Evolutionary conservation across 176 grass and related monocot species (phyloP), one percentile per base, ranked within the genome.

Genomic region (Triticum dicoccoides): DNA sequence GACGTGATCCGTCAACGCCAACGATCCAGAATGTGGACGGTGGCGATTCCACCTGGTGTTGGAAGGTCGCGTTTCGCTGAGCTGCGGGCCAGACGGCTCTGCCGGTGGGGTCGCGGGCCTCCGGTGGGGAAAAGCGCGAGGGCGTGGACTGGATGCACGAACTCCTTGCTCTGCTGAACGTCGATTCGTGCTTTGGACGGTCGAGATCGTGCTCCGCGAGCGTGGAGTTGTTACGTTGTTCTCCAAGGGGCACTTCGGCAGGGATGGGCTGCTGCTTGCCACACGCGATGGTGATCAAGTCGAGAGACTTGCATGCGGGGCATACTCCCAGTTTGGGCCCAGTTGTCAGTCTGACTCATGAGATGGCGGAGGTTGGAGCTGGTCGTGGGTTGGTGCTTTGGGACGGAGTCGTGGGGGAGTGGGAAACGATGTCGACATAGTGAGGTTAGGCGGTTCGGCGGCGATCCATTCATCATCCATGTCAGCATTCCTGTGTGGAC

Each of bases 361-460:
- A 15, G 21, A 67, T 6, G 10, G 0, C 0, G 3, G 13, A 18
- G 27, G 0, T 14, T 47, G 17, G 15, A 3, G 34, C 25, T 33
- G 70, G 70, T 25, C 39, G n/a, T 23, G 39, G 23, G 70, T 73
- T 71, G 7, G 78, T 25, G 12, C 9, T 14, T 17, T 15, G 2
- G 34, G n/a, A 37, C n/a, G 44, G 77, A 73, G 81, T 63, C 82
- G 81, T 79, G 67, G 10, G 66, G 23, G 0, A 2, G 77, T 25
- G 34, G 76, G 33, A 75, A 89, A 61, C 18, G 69, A 61, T 85
- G 86, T 88, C 80, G 86, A 88, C 86, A 88, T 88, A 21, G 73
- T 83, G 80, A 83, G 49, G 49, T 5, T 11, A 81, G 2, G 17
- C 25, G 2, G 61, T 12, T 23, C 34, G 10, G 4, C 34, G 10